phyloP scores from a whole-genome alignment of 345 rosid species.

The Cochlearia excelsa region DNA sequence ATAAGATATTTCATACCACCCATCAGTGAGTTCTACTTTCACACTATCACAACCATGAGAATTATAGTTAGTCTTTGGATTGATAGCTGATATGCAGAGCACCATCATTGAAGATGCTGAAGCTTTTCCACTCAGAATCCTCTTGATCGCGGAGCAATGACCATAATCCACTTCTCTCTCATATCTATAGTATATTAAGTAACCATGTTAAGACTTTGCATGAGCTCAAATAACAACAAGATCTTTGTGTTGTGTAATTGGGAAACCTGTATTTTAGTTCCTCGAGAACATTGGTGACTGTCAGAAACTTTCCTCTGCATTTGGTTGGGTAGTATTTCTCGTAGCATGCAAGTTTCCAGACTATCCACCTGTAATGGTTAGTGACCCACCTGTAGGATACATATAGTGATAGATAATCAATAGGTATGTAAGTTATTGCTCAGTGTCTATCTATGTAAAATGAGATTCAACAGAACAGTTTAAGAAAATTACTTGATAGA shows the following conservation, averaged over 20 bases:
- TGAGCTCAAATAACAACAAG: constrained; percentile 12
- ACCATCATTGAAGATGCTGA: constrained; percentile 69
- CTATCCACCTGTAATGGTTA: constrained; percentile 92
- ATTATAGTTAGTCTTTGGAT: constrained; percentile 35
- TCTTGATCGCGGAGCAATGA: constrained; percentile 82
- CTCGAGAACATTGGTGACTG: constrained; percentile 74
- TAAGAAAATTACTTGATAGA: constrained; percentile 54
- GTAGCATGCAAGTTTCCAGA: constrained; percentile 88
- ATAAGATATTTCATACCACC: constrained; percentile 63
- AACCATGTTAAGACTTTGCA: constrained; percentile 24
- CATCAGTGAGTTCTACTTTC: constrained; percentile 84
- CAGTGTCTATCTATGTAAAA: constrained; percentile 11
- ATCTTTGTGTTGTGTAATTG: not conserved
- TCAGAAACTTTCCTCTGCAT: constrained; percentile 59
- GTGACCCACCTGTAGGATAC: constrained; percentile 64
- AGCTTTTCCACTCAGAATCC: constrained; percentile 83
- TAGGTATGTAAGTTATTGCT: not conserved
- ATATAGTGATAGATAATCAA: constrained; percentile 14
- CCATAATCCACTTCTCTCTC: constrained; percentile 93
- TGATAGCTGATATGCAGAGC: constrained; percentile 68
- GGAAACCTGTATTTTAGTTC: constrained; percentile 90
- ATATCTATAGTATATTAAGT: constrained; percentile 49
- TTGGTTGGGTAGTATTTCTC: constrained; percentile 59
- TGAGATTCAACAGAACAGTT: not conserved
- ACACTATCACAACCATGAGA: constrained; percentile 39